A percentile compares a stretch with the other conserved stretches of the same genome.
Conservation (phyloP, 2,329 filamentous ascomycete species). For the Calonectria montana region DNA sequence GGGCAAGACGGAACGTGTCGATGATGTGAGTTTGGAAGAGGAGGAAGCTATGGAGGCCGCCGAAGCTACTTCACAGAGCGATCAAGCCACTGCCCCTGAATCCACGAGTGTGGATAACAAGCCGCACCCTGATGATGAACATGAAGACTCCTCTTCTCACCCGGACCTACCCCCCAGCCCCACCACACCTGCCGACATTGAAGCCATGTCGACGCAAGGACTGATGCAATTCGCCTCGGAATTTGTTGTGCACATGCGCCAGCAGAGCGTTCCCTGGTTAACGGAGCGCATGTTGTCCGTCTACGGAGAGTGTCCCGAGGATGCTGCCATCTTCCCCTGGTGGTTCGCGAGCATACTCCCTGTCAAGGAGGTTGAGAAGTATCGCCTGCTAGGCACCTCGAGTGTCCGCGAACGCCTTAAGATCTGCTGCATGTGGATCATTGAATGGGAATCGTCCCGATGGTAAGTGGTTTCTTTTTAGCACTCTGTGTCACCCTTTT, state of each 20-base stretch:
- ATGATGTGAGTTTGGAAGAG: constrained; percentile 84
- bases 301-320: constrained; percentile 81
- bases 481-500: neutral
- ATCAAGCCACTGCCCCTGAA: neutral
- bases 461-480: constrained; percentile 68
- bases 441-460: constrained; percentile 74
- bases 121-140: neutral
- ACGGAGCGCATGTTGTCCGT: constrained; percentile 76
- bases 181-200: constrained; percentile 26
- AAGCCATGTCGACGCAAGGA: constrained; percentile 73
- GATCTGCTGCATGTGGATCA: constrained; percentile 83
- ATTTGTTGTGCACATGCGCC: constrained; percentile 77
- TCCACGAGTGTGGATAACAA: constrained; percentile 2
- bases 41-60: constrained; percentile 81
- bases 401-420: constrained; percentile 86
- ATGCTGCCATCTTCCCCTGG: constrained; percentile 84
- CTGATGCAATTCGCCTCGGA: constrained; percentile 73
- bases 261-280: constrained; percentile 79
- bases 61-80: constrained; percentile 57
- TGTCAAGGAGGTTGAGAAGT: constrained; percentile 82
- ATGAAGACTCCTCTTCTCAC: neutral
- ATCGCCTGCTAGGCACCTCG: constrained; percentile 76
- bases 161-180: neutral
- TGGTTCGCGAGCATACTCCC: constrained; percentile 90
- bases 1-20: constrained; percentile 79